phyloP scores from a whole-genome alignment of 2,329 filamentous ascomycete genomes.

The Pyrenochaeta sp. region DNA sequence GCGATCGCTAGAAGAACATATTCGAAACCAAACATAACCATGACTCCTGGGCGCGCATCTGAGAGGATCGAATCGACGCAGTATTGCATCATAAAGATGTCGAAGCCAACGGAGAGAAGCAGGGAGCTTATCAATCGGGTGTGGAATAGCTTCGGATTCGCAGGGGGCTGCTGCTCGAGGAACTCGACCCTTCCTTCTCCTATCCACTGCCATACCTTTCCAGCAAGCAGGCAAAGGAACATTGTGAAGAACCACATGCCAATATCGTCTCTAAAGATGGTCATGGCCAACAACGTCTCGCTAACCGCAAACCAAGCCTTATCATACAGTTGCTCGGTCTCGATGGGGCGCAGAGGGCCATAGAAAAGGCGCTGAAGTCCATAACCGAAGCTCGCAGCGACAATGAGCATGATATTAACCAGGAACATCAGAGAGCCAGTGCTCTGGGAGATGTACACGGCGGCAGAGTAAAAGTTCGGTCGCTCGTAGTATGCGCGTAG shows the following conservation, averaged over 20 bases:
- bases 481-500: conserved; percentile 92
- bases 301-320: conserved; percentile 98
- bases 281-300: conserved; percentile 97
- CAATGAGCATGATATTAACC: conserved; percentile 86
- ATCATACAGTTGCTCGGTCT: conserved; percentile 96
- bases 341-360: conserved; percentile 87
- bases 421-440: conserved; percentile 95
- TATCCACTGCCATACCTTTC: conserved; percentile 99
- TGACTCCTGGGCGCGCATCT: conserved; percentile 94
- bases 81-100: conserved; percentile 81
- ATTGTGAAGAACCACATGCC: conserved; percentile 95
- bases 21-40: conserved; percentile 99
- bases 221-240: conserved; percentile 91
- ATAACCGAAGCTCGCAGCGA: conserved; percentile 83
- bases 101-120: conserved; percentile 79
- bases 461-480: conserved; percentile 97
- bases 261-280: conserved; percentile 94
- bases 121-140: conserved; percentile 81
- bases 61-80: conserved; percentile 83
- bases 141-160: conserved; percentile 89
- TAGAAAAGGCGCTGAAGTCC: conserved; percentile 90
- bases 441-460: conserved; percentile 95
- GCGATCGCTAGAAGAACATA: conserved; percentile 87
- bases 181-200: conserved; percentile 93
- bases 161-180: conserved; percentile 91